Evolutionary conservation across 2,329 filamentous ascomycete genomes (phyloP), one percentile per base, ranked within the genome.

Genomic region (Cladosporium sp.): DNA sequence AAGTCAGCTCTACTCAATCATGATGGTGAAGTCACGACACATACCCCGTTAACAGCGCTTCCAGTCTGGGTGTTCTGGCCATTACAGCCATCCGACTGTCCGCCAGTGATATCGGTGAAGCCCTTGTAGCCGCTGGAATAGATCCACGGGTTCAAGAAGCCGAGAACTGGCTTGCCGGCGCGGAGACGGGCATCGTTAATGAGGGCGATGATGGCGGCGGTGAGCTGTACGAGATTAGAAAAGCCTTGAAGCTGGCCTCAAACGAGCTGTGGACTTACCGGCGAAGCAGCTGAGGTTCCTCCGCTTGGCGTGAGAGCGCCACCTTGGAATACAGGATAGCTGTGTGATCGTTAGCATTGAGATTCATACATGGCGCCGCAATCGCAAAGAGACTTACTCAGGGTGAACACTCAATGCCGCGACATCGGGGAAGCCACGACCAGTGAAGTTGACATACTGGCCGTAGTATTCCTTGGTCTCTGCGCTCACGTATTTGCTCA

Each of bases 131-230:
- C 79, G 49, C 70, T 66, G 11, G 72, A 72, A 66, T 86, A 87
- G 5, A 86, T 67, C 80, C 82, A 85, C 0, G 84, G 84, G 65
- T 87, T 86, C 49, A 86, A 61, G 73, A 84, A 86, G 0, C 84
- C 84, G 43, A 86, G 71, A 0, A 76, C 70, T 0, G 77, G 67
- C 66, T 81, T 78, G 3, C 80, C 79, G 2, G 69, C 72, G 0
- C 75, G 71, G 25, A 86, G 68, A 34, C 83, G 74, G 1, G 80
- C 82, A 64, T 87, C 84, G 64, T 88, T 88, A 59, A 88, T 72
- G 3, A 88, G 76, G 1, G 81, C 75, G 45, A 88, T 74, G 45
- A 88, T 75, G 6, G 76, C 80, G 1, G 82, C 80, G 22, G 84
- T 82, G 0, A 83, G 15, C 45, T 50, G 22, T 36, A 3, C n/a